Evolutionary conservation across 108 stramenopile genomes (phyloP), one percentile per base, ranked within the genome.

Genomic region (Phaeodactylum tricornutum): DNA sequence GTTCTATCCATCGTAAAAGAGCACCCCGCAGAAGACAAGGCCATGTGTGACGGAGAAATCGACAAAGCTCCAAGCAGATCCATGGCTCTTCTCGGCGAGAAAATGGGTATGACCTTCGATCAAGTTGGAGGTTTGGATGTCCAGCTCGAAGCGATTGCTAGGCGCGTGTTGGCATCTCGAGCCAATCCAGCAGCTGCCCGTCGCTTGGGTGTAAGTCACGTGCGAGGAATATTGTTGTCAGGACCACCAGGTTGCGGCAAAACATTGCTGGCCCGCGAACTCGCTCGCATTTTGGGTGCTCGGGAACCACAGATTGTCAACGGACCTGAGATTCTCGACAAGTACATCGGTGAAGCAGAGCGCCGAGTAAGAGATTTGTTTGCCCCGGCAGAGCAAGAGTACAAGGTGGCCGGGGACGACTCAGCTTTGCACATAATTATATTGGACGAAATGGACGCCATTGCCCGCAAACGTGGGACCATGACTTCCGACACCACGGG

Each of bases 291-390:
- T 49, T 61, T 98, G 48, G 81, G 85, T 24, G 92, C 93, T 0
- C 86, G 94, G 24, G 94, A 92, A 62, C 84, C 95, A 12, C 88
- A 94, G 67, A 92, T 96, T 46, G 94, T 98, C n/a, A 77, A 25
- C 44, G 64, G 64, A 12, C 57, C 64, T 6, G 66, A 78, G 47
- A 78, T 83, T 43, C 50, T 90, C 24, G 81, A 87, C 48, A 81
- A 82, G 45, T 87, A 74, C 51, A 59, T 78, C n/a, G 87, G 87
- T 0, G 79, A 77, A 44, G 77, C 83, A 1, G 87, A 90, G 58
- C 62, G 75, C 57, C 58, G 74, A 19, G 72, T 90, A 2, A 57
- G 87, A 19, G 79, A 64, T 5, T 44, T 90, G 0, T 90, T 90
- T 43, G 36, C 24, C 21, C 73, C 74, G n/a, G 82, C 87, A 2